Evolutionary conservation across 768 basidiomycete genomes (phyloP), one percentile per base, ranked within the genome.

Genomic region (Dentipellis sp.): DNA sequence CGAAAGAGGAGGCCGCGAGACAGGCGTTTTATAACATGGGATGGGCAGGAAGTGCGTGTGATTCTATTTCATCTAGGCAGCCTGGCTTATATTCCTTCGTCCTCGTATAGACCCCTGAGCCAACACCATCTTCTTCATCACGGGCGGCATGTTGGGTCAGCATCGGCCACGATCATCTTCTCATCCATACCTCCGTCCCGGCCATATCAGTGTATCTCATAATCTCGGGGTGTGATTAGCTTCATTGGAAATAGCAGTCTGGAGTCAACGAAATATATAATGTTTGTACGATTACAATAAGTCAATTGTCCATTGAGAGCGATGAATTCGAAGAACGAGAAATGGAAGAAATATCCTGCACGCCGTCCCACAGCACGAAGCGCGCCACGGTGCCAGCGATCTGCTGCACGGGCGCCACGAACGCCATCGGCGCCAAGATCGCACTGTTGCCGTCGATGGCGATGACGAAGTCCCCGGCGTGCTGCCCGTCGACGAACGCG

Each of bases 1-100:
- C 88, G 7, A 90, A 88, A 67, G 88, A 90, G 63, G 83, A 84
- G 55, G 88, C 88, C 0, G 87, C 88, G 16, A 75, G 79, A 56
- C 73, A 81, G 61, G 88, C 88, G 9, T 88, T 80, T 69, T 79
- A 81, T 63, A 76, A 78, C 9, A 83, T 90, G 85, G 87, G 88
- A 36, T 89, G 87, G 87, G 42, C 42, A n/a, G 42, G 42, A 8
- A n/a, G 42, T 45, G 19, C 42, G 42, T 45, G 6, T 45, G 42
- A 45, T 7, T 10, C 16, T 9, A 17, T 45, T 6, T 45, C 8
- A 19, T 45, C 9, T 14, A 14, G 16, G n/a, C 42, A 29, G 3
- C 6, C 29, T 29, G 29, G 6, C 29, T 29, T 29, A 29, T 29
- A 29, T 29, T 29, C 29, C 3, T 29, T 29, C 29, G 29, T 29